Conservation (phyloP, 352 stramenopile species). For the Pythium sukuiense region DNA sequence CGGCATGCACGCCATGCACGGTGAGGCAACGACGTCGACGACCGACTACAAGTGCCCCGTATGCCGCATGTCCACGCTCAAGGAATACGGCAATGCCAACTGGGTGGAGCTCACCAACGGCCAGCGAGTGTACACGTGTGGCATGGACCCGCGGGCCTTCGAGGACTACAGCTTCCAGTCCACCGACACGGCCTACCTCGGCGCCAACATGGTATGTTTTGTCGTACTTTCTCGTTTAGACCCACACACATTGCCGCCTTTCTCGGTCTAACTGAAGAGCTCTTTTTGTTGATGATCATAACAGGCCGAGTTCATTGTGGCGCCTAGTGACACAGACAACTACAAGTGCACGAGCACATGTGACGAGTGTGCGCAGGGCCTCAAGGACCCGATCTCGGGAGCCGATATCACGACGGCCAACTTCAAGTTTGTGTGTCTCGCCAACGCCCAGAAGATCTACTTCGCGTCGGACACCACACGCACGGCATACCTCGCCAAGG, state of each 20-base stretch:
- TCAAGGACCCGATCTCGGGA: constrained; percentile 68
- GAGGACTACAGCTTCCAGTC: constrained; percentile 49
- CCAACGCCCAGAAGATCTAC: constrained; percentile 84
- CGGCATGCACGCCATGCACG: constrained; percentile 16
- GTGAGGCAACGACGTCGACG: constrained; percentile 12
- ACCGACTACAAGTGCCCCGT: constrained; percentile 31
- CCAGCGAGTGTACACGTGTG: constrained; percentile 78
- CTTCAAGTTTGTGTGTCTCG: constrained; percentile 72
- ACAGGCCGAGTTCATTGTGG: constrained; percentile 51
- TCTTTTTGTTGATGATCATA: constrained; percentile 19
- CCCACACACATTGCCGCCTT: constrained; percentile 12
- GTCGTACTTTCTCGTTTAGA: background rate
- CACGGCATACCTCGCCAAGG: constrained; percentile 57
- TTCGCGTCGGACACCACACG: constrained; percentile 72
- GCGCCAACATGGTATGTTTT: constrained; percentile 68
- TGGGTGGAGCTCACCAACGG: constrained; percentile 55
- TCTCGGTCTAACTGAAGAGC: background rate
- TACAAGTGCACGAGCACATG: constrained; percentile 67
- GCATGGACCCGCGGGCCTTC: constrained; percentile 62
- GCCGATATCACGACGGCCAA: constrained; percentile 51
- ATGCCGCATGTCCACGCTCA: constrained; percentile 33
- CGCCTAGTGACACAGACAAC: constrained; percentile 68
- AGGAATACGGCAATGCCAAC: constrained; percentile 29
- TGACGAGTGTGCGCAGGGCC: constrained; percentile 44
- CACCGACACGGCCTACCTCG: constrained; percentile 73